phyloP scores from a whole-genome alignment of 768 basidiomycete species.

The Mycena epipterygia region DNA sequence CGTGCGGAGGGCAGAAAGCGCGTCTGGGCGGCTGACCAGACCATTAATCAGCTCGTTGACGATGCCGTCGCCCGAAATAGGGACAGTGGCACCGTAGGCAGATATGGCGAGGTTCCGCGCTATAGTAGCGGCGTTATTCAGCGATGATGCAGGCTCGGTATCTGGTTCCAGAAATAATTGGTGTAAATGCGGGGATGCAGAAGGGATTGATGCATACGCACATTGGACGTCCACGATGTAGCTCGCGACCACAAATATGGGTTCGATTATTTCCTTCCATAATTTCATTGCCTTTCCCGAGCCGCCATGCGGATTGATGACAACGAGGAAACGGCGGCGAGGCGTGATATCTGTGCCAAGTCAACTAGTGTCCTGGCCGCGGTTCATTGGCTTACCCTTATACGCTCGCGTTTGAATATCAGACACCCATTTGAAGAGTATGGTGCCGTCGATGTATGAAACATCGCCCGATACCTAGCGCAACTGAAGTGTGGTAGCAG shows the following conservation, averaged over 20 bases:
- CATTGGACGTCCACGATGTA: constrained; percentile 61
- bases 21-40: constrained; percentile 59
- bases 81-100: constrained; percentile 64
- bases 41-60: constrained; percentile 73
- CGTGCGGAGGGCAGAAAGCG: constrained; percentile 58
- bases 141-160: constrained; percentile 39
- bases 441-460: constrained; percentile 7
- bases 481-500: constrained; percentile 24
- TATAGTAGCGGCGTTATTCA: constrained; percentile 61
- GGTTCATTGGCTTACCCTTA: constrained; percentile 10
- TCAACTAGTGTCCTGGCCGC: neutral
- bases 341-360: constrained; percentile 51
- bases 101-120: constrained; percentile 53
- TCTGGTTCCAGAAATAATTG: no score
- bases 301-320: constrained; percentile 72
- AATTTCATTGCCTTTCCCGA: constrained; percentile 63
- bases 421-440: constrained; percentile 29
- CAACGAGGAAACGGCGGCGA: constrained; percentile 57
- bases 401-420: constrained; percentile 30
- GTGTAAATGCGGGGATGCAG: no score
- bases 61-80: constrained; percentile 72
- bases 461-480: constrained; percentile 33
- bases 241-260: constrained; percentile 65
- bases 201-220: constrained; percentile 47
- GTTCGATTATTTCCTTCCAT: constrained; percentile 60